Evolutionary conservation across 371 early-diverging fungal genomes (phyloP), one percentile per base, ranked within the genome.

Genomic region (Polyrhizophydium stewartii): DNA sequence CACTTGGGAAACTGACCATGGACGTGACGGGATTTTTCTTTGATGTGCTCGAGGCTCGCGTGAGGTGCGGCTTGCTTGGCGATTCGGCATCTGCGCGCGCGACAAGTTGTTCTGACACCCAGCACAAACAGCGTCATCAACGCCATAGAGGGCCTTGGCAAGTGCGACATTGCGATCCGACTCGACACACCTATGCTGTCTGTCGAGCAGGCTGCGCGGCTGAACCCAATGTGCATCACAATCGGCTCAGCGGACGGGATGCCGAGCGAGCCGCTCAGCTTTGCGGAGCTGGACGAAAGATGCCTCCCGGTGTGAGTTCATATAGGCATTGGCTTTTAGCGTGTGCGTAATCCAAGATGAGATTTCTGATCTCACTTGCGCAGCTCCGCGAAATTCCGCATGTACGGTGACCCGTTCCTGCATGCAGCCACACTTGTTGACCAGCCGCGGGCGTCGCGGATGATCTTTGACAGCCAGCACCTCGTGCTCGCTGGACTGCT

Each of bases 231-330:
- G 24, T 51, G 55, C 25, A 66, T 66, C 37, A 60, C 61, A 12
- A 33, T 66, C 9, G 27, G 57, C 17, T 22, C 31, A 10, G 66
- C 62, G 21, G 61, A 66, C n/a, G 58, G 58, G 24, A 66, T 66
- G 66, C 66, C 66, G 0, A 59, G 61, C 40, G 43, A 57, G 21
- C 66, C 66, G 2, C 24, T 61, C 5, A n/a, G 55, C 10, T 61
- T 45, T 43, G 24, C n/a, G 17, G 62, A 60, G 19, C 61, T 66
- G 27, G 41, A 58, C 21, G 31, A 28, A 0, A 17, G 24, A 22
- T 66, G 61, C 47, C 22, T 31, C 6, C 66, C 66, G 9, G 62
- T 66, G 66, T 66, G 43, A 59, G 60, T 40, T n/a, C n/a, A n/a
- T n/a, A n/a, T n/a, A n/a, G n/a, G n/a, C n/a, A n/a, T n/a, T n/a